These are phyloP conservation scores for Kokia cookei DNA, from an alignment of 441 rosid genomes.

Conservation along the genomic window DNA sequence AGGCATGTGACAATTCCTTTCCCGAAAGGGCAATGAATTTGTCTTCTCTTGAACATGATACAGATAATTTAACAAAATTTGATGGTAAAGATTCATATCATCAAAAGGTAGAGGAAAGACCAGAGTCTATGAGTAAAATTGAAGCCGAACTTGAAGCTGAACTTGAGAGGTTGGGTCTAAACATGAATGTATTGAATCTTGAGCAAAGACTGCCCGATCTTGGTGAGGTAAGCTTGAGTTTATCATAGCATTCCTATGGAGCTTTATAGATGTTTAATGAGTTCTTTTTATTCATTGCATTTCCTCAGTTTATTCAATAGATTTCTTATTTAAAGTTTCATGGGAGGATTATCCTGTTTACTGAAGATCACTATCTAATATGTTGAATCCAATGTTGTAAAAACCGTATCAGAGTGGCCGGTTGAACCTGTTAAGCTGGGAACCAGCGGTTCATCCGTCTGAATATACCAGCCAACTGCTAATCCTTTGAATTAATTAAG, in stretches of 20 bases:
- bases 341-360: not conserved
- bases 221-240: slow-evolving; percentile 32
- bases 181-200: slow-evolving; percentile 27
- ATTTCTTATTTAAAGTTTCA: not conserved
- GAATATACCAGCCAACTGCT: no score
- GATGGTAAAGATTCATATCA: slow-evolving; percentile 16
- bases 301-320: not conserved
- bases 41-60: slow-evolving; percentile 10
- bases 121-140: slow-evolving; percentile 60
- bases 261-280: not conserved
- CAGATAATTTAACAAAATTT: slow-evolving; percentile 12
- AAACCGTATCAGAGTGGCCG: no score
- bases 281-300: not conserved
- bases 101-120: slow-evolving; percentile 29
- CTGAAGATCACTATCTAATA: not conserved
- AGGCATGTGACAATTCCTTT: slow-evolving; percentile 23
- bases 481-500: no score
- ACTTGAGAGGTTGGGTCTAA: slow-evolving; percentile 70
- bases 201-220: slow-evolving; percentile 30
- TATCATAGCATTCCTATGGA: slow-evolving; percentile 5
- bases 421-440: no score
- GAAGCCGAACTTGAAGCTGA: slow-evolving; percentile 99
- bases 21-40: slow-evolving; percentile 15
- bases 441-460: no score
- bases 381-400: not conserved